Percentiles rank a stretch among this genome's conserved stretches.
phyloP scores from a whole-genome alignment of 176 grass and related monocot genomes.

The Aegilops longissima region DNA sequence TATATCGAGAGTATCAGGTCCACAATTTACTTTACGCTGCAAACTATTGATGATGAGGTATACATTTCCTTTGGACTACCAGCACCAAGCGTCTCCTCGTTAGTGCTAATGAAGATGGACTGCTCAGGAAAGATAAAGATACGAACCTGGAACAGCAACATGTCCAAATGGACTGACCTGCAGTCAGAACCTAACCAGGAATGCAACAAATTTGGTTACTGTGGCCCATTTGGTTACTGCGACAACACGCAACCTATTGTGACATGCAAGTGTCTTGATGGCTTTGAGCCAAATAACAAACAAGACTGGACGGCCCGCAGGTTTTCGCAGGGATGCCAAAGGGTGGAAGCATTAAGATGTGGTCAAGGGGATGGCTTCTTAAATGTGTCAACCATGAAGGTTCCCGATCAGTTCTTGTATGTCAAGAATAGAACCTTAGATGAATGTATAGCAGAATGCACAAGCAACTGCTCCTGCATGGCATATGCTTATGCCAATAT shows the following conservation, averaged over 20 bases:
- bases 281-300: conserved; percentile 38
- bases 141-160: background rate
- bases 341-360: conserved; percentile 29
- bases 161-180: conserved; percentile 8
- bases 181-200: conserved; percentile 21
- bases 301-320: background rate
- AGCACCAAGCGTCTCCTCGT: background rate
- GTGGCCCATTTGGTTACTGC: conserved; percentile 48
- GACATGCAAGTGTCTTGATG: conserved; percentile 39
- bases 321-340: conserved; percentile 30
- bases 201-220: conserved; percentile 30
- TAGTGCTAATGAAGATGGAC: background rate
- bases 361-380: conserved; percentile 17
- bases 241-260: conserved; percentile 4
- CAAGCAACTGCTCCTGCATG: conserved; percentile 42
- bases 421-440: conserved; percentile 33
- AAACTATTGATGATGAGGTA: background rate
- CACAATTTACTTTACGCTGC: background rate
- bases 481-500: conserved; percentile 40
- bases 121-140: conserved; percentile 4
- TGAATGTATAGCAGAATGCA: conserved; percentile 29
- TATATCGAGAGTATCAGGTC: background rate
- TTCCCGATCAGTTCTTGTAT: conserved; percentile 17
- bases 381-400: conserved; percentile 24
- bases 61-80: background rate